Percentiles rank a stretch among this genome's conserved stretches.
Evolutionary conservation across 1,284 basidiomycete species (phyloP).

Genomic region (Cutaneotrichosporon sp.): DNA sequence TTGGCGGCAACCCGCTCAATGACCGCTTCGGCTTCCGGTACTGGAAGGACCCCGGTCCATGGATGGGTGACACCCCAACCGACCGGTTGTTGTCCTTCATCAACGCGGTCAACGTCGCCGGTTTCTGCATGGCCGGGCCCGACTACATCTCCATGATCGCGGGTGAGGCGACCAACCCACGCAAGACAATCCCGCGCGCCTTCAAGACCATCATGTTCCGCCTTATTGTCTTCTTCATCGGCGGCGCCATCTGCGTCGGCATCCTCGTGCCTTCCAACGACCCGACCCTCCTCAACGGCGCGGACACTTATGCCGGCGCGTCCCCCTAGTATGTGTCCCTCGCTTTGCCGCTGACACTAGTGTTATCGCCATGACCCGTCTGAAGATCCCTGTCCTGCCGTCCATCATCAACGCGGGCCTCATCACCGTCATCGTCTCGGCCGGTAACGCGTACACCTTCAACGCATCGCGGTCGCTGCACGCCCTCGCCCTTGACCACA

Average conservation of each 20-base stretch:
- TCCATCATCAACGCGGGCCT: constrained; percentile 68
- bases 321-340: constrained; percentile 73
- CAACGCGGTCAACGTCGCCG: constrained; percentile 30
- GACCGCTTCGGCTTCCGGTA: constrained; percentile 30
- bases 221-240: constrained; percentile 59
- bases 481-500: constrained; percentile 58
- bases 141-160: constrained; percentile 54
- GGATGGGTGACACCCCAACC: constrained; percentile 10
- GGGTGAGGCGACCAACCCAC: constrained; percentile 61
- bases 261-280: constrained; percentile 58
- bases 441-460: constrained; percentile 30
- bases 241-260: constrained; percentile 37
- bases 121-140: constrained; percentile 38
- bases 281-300: constrained; percentile 47
- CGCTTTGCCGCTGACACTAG: constrained; percentile 66
- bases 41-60: constrained; percentile 9
- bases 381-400: constrained; percentile 72
- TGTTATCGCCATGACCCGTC: constrained; percentile 30
- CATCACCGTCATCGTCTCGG: constrained; percentile 52
- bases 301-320: constrained; percentile 56
- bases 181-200: constrained; percentile 69
- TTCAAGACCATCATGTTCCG: constrained; percentile 69
- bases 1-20: constrained; percentile 34
- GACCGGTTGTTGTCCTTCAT: constrained; percentile 34
- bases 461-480: constrained; percentile 52